Percentiles rank a stretch among this genome's conserved stretches.
These are phyloP conservation scores for Cladosporium phlei DNA, from an alignment of 2,329 filamentous ascomycete genomes.

Conservation along the genomic window DNA sequence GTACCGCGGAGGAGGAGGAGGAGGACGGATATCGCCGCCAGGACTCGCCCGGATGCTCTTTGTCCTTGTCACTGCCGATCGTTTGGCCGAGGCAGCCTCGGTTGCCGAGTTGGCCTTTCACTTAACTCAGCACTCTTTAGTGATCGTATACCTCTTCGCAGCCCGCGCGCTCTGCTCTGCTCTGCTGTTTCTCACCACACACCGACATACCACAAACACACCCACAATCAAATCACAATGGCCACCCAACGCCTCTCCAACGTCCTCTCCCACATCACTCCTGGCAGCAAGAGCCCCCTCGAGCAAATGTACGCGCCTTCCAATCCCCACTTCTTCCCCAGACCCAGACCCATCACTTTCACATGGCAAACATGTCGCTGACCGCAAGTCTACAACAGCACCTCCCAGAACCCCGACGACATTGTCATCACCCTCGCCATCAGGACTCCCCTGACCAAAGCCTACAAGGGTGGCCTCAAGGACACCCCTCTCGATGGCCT, in stretches of 20 bases:
- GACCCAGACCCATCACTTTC: conserved; percentile 53
- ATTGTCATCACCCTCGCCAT: conserved; percentile 91
- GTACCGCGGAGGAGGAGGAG: no score
- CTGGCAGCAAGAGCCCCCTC: conserved; percentile 62
- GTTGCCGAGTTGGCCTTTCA: no score
- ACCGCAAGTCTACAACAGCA: conserved; percentile 43
- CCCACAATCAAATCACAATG: conserved; percentile 49
- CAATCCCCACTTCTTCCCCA: conserved; percentile 44
- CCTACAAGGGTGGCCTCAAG: conserved; percentile 88
- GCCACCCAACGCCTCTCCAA: conserved; percentile 80
- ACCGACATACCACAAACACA: conserved; percentile 9
- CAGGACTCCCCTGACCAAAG: conserved; percentile 85
- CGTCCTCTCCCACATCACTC: conserved; percentile 80
- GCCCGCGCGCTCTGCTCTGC: no score
- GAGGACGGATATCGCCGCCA: no score
- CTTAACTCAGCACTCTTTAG: no score
- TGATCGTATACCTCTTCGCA: no score
- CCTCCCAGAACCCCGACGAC: conserved; percentile 79
- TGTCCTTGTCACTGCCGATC: no score
- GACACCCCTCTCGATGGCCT: conserved; percentile 87
- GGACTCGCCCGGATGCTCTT: no score
- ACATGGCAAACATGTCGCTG: conserved; percentile 14
- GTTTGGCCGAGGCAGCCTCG: no score
- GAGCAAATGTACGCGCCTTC: conserved; percentile 67
- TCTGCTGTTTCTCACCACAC: no score